Evolutionary conservation across 225 moss, liverwort and hornwort species (phyloP), one percentile per base, ranked within the genome.

Genomic region (Physcomitrium patens): DNA sequence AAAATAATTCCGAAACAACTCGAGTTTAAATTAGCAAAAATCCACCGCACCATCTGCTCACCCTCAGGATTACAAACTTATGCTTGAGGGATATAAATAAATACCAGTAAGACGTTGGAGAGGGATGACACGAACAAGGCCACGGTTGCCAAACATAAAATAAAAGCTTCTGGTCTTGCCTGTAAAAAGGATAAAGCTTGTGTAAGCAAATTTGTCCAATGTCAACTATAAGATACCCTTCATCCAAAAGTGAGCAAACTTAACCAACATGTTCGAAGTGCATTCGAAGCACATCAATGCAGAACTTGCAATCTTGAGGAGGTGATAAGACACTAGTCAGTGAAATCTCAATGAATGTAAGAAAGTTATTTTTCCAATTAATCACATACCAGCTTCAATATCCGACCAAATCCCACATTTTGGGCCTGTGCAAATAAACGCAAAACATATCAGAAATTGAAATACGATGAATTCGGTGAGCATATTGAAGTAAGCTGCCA

Each of bases 61-160:
- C 55, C 31, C 64, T 59, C 8, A 23, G 18, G 54, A 14, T 47
- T 23, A 53, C 37, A 16, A 56, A 24, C 23, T n/a, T 50, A 37
- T 57, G 12, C 47, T 42, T 52, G n/a, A 42, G 18, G 45, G 24
- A 70, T 48, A 19, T 22, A 23, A 12, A 63, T 42, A 74, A 72
- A 68, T 80, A 96, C 96, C 89, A 96, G 68, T 60, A 96, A 81
- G 61, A 94, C 81, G 71, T 92, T 96, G 27, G 96, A 94, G 50
- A 94, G 54, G 16, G 96, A 91, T 48, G 94, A 92, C 17, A 94
- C 79, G 67, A 96, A 77, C 20, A 96, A 84, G 19, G 96, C 96
- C 49, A 92, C 1, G 51, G 96, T 96, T 61, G 96, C 94, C 70
- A 92, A 16, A 57, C 86, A 75, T 48, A 96, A 63, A 67, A 83